phyloP scores from a whole-genome alignment of 1,284 basidiomycete species.

The Tilletia caries region DNA sequence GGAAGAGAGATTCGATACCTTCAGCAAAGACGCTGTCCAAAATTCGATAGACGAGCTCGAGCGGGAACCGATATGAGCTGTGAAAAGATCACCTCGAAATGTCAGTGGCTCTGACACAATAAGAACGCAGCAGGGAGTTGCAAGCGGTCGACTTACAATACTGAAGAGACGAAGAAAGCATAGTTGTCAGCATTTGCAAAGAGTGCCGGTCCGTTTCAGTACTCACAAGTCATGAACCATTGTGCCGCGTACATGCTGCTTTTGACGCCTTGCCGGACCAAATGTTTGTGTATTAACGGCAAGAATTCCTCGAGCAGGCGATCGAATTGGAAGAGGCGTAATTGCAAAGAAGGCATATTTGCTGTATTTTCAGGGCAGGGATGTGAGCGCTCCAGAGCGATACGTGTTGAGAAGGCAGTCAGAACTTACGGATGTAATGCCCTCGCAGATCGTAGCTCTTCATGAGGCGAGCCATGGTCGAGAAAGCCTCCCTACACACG shows the following conservation, averaged over 20 bases:
- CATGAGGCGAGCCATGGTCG: conserved; percentile 94
- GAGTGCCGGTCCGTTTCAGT: not conserved
- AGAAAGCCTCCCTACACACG: conserved; percentile 91
- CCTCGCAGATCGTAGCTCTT: conserved; percentile 90
- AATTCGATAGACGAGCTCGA: conserved; percentile 90
- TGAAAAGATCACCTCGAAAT: not conserved
- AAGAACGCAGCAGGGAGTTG: too few species aligned
- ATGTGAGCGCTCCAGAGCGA: not conserved
- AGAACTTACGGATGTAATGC: conserved; percentile 69
- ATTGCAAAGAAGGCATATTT: conserved; percentile 94
- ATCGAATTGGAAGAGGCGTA: conserved; percentile 86
- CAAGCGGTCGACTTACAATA: too few species aligned
- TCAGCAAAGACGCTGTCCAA: conserved; percentile 92
- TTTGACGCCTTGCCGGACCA: conserved; percentile 84
- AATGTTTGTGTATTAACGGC: conserved; percentile 84
- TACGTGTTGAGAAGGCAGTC: too few species aligned
- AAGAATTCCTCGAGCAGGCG: conserved; percentile 85
- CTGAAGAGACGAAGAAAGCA: not conserved
- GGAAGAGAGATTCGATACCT: conserved; percentile 93
- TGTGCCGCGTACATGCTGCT: conserved; percentile 87
- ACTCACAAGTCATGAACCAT: conserved; percentile 79
- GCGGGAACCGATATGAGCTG: conserved; percentile 70
- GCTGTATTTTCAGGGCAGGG: conserved; percentile 48
- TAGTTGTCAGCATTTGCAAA: not conserved
- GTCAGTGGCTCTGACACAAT: not conserved